Conservation (phyloP, 306 rosid species). For the Mimosa bimucronata region DNA sequence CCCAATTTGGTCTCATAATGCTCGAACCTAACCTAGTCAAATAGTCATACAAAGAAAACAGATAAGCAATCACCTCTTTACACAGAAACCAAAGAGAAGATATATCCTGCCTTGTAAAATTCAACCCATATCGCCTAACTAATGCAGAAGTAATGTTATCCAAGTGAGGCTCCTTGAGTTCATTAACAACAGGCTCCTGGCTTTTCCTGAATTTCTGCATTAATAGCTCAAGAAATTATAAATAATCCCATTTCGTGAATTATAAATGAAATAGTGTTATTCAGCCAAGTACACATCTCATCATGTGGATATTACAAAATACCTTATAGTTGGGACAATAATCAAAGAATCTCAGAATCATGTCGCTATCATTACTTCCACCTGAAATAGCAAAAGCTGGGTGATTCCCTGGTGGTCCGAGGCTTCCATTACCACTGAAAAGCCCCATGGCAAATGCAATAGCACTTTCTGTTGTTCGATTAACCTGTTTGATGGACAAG, state of each 20-base stretch:
- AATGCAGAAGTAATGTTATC: constrained; percentile 68
- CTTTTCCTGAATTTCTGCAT: constrained; percentile 65
- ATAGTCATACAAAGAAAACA: no score
- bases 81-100: constrained; percentile 94
- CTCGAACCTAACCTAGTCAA: no score
- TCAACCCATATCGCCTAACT: constrained; percentile 62
- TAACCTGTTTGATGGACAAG: constrained; percentile 54
- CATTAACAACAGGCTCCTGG: constrained; percentile 75
- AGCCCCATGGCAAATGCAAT: constrained; percentile 96
- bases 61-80: constrained; percentile 66
- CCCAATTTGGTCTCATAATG: no score
- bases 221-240: constrained; percentile 33
- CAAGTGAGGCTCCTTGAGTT: constrained; percentile 75
- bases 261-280: constrained; percentile 13
- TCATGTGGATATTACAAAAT: constrained; percentile 26
- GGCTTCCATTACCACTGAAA: constrained; percentile 74
- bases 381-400: constrained; percentile 83
- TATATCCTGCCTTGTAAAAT: constrained; percentile 70
- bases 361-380: constrained; percentile 90
- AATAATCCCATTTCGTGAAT: background rate
- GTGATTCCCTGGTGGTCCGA: constrained; percentile 68
- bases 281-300: constrained; percentile 14
- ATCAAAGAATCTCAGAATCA: constrained; percentile 71
- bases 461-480: constrained; percentile 96
- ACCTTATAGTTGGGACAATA: constrained; percentile 86